phyloP scores from a whole-genome alignment of 2,329 filamentous ascomycete species.

The Exophiala viscosa region DNA sequence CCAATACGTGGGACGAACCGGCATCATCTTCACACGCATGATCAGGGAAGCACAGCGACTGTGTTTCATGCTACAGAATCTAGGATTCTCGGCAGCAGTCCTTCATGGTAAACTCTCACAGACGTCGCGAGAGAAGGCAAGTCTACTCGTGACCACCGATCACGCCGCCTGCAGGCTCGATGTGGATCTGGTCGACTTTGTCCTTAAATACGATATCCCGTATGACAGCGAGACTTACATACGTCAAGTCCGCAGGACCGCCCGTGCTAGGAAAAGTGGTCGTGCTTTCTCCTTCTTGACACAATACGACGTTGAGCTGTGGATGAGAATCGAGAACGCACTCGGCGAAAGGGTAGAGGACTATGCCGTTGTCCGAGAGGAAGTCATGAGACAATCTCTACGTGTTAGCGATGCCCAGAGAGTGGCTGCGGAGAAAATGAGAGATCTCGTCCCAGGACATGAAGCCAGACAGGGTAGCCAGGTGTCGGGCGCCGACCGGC shows the following conservation, averaged over 20 bases:
- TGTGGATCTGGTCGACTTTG: slow-evolving; percentile 79
- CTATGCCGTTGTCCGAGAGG: slow-evolving; percentile 69
- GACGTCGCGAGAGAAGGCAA: slow-evolving; percentile 76
- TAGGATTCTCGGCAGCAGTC: slow-evolving; percentile 87
- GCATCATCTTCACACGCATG: slow-evolving; percentile 88
- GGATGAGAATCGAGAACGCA: slow-evolving; percentile 74
- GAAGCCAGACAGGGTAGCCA: slow-evolving; percentile 5
- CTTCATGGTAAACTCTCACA: slow-evolving; percentile 90
- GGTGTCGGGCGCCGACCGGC: slow-evolving; percentile 34
- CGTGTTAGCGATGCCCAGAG: slow-evolving; percentile 80
- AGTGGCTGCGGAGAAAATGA: slow-evolving; percentile 74
- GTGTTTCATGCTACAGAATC: slow-evolving; percentile 73
- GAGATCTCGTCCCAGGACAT: slow-evolving; percentile 66
- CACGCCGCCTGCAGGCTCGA: slow-evolving; percentile 90
- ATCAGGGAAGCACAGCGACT: slow-evolving; percentile 86
- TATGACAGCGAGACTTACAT: slow-evolving; percentile 86
- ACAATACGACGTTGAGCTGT: slow-evolving; percentile 82
- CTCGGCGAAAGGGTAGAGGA: slow-evolving; percentile 71
- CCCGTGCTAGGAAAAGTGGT: slow-evolving; percentile 78
- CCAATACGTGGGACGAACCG: slow-evolving; percentile 76
- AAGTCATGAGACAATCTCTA: slow-evolving; percentile 75
- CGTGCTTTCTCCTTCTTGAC: slow-evolving; percentile 76
- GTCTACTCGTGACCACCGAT: slow-evolving; percentile 87
- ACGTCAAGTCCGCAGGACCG: slow-evolving; percentile 81
- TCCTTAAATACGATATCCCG: slow-evolving; percentile 80